Percentiles rank a stretch among this genome's conserved stretches.
Evolutionary conservation across 176 grass and related monocot genomes (phyloP).

Genomic region (Dactylis glomerata): DNA sequence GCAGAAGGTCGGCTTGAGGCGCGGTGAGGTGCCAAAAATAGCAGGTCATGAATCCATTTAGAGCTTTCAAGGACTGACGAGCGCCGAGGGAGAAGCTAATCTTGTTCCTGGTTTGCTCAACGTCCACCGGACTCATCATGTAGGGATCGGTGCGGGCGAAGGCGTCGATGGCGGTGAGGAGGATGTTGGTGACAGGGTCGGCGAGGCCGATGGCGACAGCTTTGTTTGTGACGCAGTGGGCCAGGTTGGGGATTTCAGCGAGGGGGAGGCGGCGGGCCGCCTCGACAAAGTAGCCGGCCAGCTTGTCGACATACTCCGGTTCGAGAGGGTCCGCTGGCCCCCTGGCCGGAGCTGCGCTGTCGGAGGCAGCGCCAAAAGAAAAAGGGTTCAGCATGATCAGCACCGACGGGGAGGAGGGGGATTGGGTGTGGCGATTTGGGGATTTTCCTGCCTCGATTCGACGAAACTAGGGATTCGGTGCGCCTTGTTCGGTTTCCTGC

Average conservation of each 20-base stretch:
- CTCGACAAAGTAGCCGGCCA: neutral
- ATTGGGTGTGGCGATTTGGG: neutral
- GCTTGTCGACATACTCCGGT: neutral
- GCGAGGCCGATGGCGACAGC: neutral
- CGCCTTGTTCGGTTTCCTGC: no score
- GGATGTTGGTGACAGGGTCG: neutral
- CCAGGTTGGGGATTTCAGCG: neutral
- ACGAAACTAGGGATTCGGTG: neutral
- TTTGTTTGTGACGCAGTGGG: neutral
- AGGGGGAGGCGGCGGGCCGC: neutral
- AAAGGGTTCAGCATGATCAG: neutral
- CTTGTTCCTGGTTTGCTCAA: neutral
- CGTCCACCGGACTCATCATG: no score
- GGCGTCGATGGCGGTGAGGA: neutral
- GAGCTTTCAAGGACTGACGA: neutral
- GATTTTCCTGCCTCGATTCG: neutral
- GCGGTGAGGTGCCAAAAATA: neutral
- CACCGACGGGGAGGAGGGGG: neutral
- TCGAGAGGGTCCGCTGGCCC: no score
- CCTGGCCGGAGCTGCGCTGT: neutral
- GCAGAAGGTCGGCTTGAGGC: neutral
- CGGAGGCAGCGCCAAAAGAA: neutral
- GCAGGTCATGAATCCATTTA: neutral
- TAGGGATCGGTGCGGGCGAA: neutral
- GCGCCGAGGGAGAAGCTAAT: neutral